phyloP scores from a whole-genome alignment of 768 basidiomycete genomes.

The Glaciozyma antarctica region DNA sequence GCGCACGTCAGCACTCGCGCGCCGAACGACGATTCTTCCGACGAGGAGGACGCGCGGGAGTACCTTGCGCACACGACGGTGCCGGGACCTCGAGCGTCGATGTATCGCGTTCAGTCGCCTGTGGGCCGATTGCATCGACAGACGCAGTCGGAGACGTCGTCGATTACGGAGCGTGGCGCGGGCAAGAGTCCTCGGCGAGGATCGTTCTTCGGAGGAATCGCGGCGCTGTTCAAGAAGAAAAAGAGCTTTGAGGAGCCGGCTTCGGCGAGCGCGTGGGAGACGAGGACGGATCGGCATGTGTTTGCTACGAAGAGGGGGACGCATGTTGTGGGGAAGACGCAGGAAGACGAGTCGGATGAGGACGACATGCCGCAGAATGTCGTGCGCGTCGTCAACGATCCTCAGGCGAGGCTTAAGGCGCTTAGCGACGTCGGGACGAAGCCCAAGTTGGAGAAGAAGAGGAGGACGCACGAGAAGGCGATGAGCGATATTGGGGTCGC shows the following conservation, averaged over 20 bases:
- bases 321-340: neutral
- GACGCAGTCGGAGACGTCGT: conserved; percentile 20
- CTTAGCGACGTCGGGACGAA: conserved; percentile 20
- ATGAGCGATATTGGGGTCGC: conserved; percentile 25
- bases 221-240: conserved; percentile 19
- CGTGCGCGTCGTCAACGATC: conserved; percentile 26
- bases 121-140: neutral
- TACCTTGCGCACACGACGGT: neutral
- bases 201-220: conserved; percentile 24
- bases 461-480: conserved; percentile 19
- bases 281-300: conserved; percentile 9
- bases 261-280: neutral
- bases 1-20: conserved; percentile 8
- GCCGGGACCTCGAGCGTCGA: neutral
- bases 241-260: conserved; percentile 2
- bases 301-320: neutral
- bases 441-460: conserved; percentile 11
- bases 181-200: conserved; percentile 14
- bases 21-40: neutral
- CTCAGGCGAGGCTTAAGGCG: conserved; percentile 19
- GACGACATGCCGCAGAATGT: conserved; percentile 16
- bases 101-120: conserved; percentile 9
- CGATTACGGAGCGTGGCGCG: conserved; percentile 1
- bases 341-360: conserved; percentile 15
- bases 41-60: neutral